Percentiles rank a stretch among this genome's conserved stretches.
Conservation (phyloP, 805 yeast species). For the Cyberlindnera maritima region DNA sequence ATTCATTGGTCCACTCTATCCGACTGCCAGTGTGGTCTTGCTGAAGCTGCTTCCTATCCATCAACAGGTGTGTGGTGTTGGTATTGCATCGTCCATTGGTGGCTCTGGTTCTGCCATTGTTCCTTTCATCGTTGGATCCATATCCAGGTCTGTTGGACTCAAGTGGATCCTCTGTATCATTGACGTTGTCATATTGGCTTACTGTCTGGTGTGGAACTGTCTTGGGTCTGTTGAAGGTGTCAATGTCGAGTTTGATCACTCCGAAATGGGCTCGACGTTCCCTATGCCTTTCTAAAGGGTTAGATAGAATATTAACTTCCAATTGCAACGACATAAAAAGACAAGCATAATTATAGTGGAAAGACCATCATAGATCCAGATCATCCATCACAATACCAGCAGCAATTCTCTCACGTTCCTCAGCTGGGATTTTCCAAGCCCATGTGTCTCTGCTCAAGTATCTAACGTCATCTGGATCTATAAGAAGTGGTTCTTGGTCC, state of each 20-base stretch:
- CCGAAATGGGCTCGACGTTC: not conserved
- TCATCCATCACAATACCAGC: no score
- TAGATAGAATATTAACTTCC: no score
- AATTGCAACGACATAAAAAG: no score
- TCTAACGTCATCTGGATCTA: no score
- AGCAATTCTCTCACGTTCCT: no score
- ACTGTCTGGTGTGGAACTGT: slow-evolving; percentile 1
- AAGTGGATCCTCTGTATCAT: not conserved
- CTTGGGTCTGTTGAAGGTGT: not conserved
- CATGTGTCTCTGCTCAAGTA: no score
- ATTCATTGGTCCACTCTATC: slow-evolving; percentile 68
- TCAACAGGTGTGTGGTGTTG: slow-evolving; percentile 64
- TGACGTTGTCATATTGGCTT: not conserved
- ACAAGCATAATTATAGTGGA: no score
- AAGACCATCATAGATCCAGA: no score
- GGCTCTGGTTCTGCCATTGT: slow-evolving; percentile 78
- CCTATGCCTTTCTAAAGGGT: not conserved
- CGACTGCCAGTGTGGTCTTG: slow-evolving; percentile 66
- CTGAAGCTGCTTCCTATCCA: slow-evolving; percentile 58
- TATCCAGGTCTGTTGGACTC: slow-evolving; percentile 10
- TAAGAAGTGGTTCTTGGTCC: no score
- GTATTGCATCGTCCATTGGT: slow-evolving; percentile 72
- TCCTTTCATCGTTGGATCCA: slow-evolving; percentile 59
- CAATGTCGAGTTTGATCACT: not conserved
- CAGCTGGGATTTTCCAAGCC: no score